Conservation (phyloP, 805 yeast genomes). For the Cyberlindnera misumaiensis region DNA sequence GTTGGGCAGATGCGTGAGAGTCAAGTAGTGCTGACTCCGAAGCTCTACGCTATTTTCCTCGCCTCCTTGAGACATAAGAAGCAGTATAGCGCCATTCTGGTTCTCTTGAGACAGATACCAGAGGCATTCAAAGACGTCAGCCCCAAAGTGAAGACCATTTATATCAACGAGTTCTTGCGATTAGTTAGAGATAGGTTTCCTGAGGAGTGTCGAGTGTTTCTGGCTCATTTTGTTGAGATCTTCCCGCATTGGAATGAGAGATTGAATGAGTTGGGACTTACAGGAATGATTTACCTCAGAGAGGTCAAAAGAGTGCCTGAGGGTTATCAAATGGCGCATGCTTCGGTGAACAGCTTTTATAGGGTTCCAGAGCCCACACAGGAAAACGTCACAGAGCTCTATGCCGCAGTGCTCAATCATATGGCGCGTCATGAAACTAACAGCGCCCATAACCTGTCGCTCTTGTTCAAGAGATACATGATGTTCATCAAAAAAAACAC, state of each 20-base stretch:
- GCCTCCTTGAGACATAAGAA: conserved; percentile 15
- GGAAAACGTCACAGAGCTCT: conserved; percentile 13
- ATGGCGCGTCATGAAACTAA: conserved; percentile 5
- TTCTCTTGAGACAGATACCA: conserved; percentile 13
- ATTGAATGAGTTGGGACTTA: conserved; percentile 15
- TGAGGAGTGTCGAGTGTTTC: conserved; percentile 13
- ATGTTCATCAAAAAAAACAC: not conserved
- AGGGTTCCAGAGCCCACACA: conserved; percentile 7
- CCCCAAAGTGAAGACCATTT: conserved; percentile 1
- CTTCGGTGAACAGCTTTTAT: conserved; percentile 9
- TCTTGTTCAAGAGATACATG: conserved; percentile 4
- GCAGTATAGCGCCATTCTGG: conserved; percentile 12
- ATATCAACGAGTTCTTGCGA: conserved; percentile 14
- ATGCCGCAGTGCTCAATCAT: conserved; percentile 9
- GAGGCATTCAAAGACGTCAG: conserved; percentile 8
- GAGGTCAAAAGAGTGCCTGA: not conserved
- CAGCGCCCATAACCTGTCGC: not conserved
- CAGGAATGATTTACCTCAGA: conserved; percentile 9
- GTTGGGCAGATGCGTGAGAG: conserved; percentile 11
- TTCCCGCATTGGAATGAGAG: conserved; percentile 9
- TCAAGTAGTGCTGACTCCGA: conserved; percentile 9
- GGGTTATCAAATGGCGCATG: conserved; percentile 2
- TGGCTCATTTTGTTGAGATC: conserved; percentile 18
- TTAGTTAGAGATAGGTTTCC: conserved; percentile 15
- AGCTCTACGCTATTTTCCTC: conserved; percentile 12